Evolutionary conservation across 2,329 filamentous ascomycete species (phyloP), one percentile per base, ranked within the genome.

Genomic region (Myriangium duriaei): DNA sequence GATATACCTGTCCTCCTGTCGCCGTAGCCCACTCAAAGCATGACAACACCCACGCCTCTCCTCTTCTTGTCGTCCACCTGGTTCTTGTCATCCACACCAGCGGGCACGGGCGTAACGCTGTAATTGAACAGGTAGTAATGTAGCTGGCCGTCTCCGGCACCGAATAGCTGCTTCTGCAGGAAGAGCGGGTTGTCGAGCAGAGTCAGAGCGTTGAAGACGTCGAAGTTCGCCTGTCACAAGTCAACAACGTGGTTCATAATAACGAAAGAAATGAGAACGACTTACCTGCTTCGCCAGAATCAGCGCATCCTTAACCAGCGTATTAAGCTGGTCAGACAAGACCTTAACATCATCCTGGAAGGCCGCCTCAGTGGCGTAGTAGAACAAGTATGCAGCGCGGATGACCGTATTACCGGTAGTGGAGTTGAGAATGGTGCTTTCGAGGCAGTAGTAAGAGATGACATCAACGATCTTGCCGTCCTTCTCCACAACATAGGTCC

Each of bases 91-190:
- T 95, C 78, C 30, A 96, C 77, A 14, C 91, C 91, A 34, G 91
- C 87, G 1, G 75, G 66, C 51, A 98, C 81, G n/a, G 79, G 76
- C 43, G 82, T 78, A 10, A 85, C 83, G 41, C 85, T 77, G 67
- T 95, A 98, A 63, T 98, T 98, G 71, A 92, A 98, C 19, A 98
- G 68, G 60, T 98, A 98, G 64, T 87, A 98, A 61, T 98, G 86
- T 50, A 98, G 68, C 58, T 91, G 85, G 32, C 91, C 91, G 57
- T 98, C 91, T 19, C 91, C 91, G 4, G 81, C 79, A 31, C 88
- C 91, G 52, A 95, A 98, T 60, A 93, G 93, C 55, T 95, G 84
- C 49, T 95, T 72, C 55, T 88, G 79, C 4, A 98, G 69, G 72
- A 98, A 96, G 13, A 96, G 71, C 1, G 77, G 81, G 59, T 98